Evolutionary conservation across 176 grass and related monocot genomes (phyloP).

Genomic region (Typha latifolia): DNA sequence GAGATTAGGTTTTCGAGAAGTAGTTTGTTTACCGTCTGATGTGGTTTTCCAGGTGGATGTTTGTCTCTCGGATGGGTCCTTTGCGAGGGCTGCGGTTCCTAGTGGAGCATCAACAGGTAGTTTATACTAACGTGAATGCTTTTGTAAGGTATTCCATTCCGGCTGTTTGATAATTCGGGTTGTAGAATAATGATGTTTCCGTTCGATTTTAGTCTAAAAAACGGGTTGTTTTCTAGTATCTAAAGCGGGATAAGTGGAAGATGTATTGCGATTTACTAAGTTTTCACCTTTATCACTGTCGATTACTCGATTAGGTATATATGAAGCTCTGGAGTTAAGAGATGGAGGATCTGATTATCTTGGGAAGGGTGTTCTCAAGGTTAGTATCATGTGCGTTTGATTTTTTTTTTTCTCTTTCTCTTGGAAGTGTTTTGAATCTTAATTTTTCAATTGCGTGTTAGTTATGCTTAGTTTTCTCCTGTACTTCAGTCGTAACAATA

Average conservation of each 20-base stretch:
- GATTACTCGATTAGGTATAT: conserved; percentile 37
- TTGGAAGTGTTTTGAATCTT: too few species aligned
- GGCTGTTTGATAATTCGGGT: neutral
- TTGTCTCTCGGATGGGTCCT: conserved; percentile 55
- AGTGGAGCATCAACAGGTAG: conserved; percentile 89
- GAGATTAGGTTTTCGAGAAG: neutral
- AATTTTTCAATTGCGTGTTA: too few species aligned
- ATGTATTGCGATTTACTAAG: neutral
- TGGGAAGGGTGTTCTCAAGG: conserved; percentile 86
- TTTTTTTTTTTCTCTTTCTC: too few species aligned
- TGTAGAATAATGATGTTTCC: neutral
- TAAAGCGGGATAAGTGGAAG: neutral
- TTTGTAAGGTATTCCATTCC: neutral
- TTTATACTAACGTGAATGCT: neutral
- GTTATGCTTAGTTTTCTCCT: too few species aligned
- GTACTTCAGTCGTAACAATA: too few species aligned
- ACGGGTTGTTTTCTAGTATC: neutral
- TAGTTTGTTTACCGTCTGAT: neutral
- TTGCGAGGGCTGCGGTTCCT: conserved; percentile 70
- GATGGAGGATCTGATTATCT: conserved; percentile 87
- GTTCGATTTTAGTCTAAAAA: neutral
- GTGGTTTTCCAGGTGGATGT: conserved; percentile 11
- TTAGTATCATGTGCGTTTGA: conserved; percentile 1
- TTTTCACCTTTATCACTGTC: neutral
- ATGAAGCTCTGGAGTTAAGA: conserved; percentile 83